Evolutionary conservation across 2,329 filamentous ascomycete species (phyloP).

Genomic region (Claviceps sp.): DNA sequence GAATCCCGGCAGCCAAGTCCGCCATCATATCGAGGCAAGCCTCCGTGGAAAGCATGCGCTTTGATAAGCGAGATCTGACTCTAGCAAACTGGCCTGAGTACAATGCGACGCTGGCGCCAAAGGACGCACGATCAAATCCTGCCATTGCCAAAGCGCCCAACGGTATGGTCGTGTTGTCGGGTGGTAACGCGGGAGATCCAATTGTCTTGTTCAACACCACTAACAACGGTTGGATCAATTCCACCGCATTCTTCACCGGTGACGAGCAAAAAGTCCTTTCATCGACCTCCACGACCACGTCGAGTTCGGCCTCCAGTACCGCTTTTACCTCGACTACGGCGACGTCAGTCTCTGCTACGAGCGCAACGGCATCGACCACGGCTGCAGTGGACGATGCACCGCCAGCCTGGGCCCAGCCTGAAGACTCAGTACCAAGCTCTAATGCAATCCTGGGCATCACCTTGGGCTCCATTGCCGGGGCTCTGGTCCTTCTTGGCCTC

Average conservation of each 20-base stretch:
- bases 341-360: slow-evolving; percentile 11
- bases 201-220: slow-evolving; percentile 66
- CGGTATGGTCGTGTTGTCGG: slow-evolving; percentile 64
- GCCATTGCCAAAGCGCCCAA: slow-evolving; percentile 54
- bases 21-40: slow-evolving; percentile 23
- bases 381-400: slow-evolving; percentile 8
- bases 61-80: slow-evolving; percentile 32
- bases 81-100: slow-evolving; percentile 61
- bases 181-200: slow-evolving; percentile 53
- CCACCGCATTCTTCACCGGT: slow-evolving; percentile 46
- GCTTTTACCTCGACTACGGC: slow-evolving; percentile 7
- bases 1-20: slow-evolving; percentile 36
- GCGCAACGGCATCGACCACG: slow-evolving; percentile 10
- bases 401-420: not conserved
- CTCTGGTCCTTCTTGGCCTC: slow-evolving; percentile 55
- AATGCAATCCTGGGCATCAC: slow-evolving; percentile 64
- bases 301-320: slow-evolving; percentile 13
- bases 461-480: slow-evolving; percentile 66
- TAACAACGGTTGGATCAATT: slow-evolving; percentile 66
- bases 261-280: slow-evolving; percentile 27
- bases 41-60: slow-evolving; percentile 13
- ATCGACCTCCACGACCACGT: slow-evolving; percentile 16
- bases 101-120: slow-evolving; percentile 59
- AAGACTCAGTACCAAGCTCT: slow-evolving; percentile 21
- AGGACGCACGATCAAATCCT: slow-evolving; percentile 48